These are phyloP conservation scores for Calvatia gigantea DNA, from an alignment of 768 basidiomycete genomes.

Conservation along the genomic window DNA sequence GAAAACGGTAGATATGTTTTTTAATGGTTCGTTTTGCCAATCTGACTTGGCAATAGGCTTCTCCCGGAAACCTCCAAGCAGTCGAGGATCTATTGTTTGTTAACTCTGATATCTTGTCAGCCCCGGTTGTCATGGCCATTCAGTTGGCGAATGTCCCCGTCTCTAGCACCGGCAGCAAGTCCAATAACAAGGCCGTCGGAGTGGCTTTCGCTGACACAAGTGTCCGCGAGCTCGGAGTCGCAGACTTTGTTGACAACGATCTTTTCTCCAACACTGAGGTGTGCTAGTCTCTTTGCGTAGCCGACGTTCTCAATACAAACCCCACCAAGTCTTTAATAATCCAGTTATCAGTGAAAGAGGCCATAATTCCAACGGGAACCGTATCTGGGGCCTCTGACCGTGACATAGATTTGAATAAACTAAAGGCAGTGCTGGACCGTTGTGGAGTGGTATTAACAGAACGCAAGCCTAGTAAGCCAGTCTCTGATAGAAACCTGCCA, in stretches of 20 bases:
- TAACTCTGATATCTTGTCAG: conserved; percentile 72
- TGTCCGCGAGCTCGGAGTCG: conserved; percentile 77
- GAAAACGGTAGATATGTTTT: conserved; percentile 58
- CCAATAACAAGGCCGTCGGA: conserved; percentile 73
- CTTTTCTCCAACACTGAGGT: conserved; percentile 95
- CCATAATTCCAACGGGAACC: conserved; percentile 77
- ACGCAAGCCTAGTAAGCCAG: conserved; percentile 75
- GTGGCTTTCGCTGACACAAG: conserved; percentile 92
- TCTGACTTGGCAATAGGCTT: conserved; percentile 32
- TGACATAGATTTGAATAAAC: conserved; percentile 85
- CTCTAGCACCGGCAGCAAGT: conserved; percentile 36
- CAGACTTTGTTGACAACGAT: conserved; percentile 93
- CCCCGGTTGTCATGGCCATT: conserved; percentile 89
- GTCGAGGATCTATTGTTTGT: conserved; percentile 85
- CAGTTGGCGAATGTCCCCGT: conserved; percentile 60
- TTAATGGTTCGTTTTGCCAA: not conserved
- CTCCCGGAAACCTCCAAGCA: conserved; percentile 63
- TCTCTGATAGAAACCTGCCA: not conserved
- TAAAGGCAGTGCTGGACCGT: conserved; percentile 82
- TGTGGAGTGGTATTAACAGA: conserved; percentile 91
- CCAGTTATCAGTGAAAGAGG: conserved; percentile 97
- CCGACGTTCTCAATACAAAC: not conserved
- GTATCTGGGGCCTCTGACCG: conserved; percentile 68
- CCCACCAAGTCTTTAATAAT: conserved; percentile 79
- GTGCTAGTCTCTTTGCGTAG: conserved; percentile 3